Conservation (phyloP, 2,329 filamentous ascomycete species). For the Penicillium glabrum region DNA sequence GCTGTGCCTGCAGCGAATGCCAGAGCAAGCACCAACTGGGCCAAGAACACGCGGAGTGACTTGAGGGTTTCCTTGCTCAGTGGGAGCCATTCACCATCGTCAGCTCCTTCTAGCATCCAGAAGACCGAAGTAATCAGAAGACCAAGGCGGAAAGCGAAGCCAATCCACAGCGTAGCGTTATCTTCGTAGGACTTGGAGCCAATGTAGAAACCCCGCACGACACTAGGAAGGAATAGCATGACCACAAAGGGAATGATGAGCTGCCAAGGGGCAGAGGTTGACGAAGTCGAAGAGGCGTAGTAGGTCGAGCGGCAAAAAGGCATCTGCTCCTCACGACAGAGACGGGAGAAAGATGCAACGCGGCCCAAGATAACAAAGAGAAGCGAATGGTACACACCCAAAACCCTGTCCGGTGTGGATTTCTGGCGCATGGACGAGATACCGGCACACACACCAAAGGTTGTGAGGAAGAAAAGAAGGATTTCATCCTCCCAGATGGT, state of each 20-base stretch:
- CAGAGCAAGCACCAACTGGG: conserved; percentile 76
- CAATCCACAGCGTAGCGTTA: conserved; percentile 80
- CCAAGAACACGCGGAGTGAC: conserved; percentile 70
- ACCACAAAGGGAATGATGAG: conserved; percentile 75
- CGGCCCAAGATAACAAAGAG: conserved; percentile 78
- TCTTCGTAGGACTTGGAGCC: conserved; percentile 87
- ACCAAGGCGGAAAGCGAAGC: conserved; percentile 72
- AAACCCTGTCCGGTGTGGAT: conserved; percentile 64
- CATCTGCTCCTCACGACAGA: conserved; percentile 98
- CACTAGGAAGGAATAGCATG: conserved; percentile 67
- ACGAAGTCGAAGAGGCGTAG: conserved; percentile 87
- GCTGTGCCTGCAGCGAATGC: conserved; percentile 80
- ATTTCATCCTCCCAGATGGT: conserved; percentile 99
- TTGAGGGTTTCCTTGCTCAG: conserved; percentile 66
- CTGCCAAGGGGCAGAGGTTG: conserved; percentile 90
- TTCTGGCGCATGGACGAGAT: conserved; percentile 74
- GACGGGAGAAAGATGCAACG: conserved; percentile 79
- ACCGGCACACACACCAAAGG: conserved; percentile 76
- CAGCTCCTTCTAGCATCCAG: conserved; percentile 87
- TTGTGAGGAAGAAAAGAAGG: conserved; percentile 83
- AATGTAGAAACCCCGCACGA: conserved; percentile 80
- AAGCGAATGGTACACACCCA: conserved; percentile 82
- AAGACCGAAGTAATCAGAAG: conserved; percentile 75
- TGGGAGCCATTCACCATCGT: conserved; percentile 76
- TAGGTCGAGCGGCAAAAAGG: conserved; percentile 94